These are phyloP conservation scores for Rubia peregrina DNA, from an alignment of 305 asterid genomes.

Conservation along the genomic window DNA sequence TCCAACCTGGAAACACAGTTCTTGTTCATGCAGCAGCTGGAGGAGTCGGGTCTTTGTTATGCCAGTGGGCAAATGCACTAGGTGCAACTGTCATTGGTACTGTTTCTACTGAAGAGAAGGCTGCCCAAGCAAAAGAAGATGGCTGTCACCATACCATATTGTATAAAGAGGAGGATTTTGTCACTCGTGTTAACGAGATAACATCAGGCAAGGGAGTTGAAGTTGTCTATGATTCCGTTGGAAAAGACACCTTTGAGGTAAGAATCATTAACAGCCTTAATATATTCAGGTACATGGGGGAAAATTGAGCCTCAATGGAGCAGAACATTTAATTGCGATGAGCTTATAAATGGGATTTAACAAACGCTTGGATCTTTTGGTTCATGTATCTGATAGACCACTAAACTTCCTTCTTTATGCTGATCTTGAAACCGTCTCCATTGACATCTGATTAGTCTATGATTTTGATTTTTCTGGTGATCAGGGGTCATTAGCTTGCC, in stretches of 20 bases:
- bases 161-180: too few relatives aligned
- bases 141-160: conserved; percentile 59
- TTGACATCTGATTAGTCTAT: too few relatives aligned
- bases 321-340: background rate
- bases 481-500: conserved; percentile 81
- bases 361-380: background rate
- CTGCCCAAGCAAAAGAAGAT: conserved; percentile 77
- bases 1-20: conserved; percentile 73
- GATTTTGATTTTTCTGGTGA: background rate
- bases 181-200: too few relatives aligned
- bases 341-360: background rate
- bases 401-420: background rate
- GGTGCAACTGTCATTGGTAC: conserved; percentile 95
- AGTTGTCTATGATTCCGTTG: too few relatives aligned
- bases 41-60: conserved; percentile 82
- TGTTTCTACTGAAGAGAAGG: conserved; percentile 79
- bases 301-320: too few relatives aligned
- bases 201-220: too few relatives aligned
- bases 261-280: background rate
- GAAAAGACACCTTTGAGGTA: conserved; percentile 23
- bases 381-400: background rate
- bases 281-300: background rate
- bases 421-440: background rate
- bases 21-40: conserved; percentile 98
- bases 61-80: conserved; percentile 91